Evolutionary conservation across 1,139 yeast species (phyloP).

Genomic region (Pichia sp.): DNA sequence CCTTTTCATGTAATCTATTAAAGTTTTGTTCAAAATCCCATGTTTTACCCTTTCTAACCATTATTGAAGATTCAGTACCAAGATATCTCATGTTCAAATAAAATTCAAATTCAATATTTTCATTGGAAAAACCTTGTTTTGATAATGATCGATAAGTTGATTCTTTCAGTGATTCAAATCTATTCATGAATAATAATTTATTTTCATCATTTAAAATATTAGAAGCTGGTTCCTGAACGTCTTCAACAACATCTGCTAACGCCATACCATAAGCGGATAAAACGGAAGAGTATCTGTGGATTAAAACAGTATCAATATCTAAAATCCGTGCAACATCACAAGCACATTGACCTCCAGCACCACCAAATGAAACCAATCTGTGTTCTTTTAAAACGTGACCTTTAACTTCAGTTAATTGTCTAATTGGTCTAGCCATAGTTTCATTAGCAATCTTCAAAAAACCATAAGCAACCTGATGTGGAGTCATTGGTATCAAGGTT

Average conservation of each 20-base stretch:
- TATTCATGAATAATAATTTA: constrained; percentile 26
- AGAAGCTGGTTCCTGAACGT: constrained; percentile 55
- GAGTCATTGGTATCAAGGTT: constrained; percentile 27
- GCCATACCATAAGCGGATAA: constrained; percentile 53
- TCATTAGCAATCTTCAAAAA: constrained; percentile 49
- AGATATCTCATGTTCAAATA: constrained; percentile 73
- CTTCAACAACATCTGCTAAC: constrained; percentile 53
- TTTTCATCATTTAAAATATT: constrained; percentile 30
- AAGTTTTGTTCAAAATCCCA: constrained; percentile 23
- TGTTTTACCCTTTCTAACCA: constrained; percentile 41
- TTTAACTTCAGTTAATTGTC: constrained; percentile 49
- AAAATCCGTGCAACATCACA: constrained; percentile 43
- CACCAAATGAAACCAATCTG: constrained; percentile 49
- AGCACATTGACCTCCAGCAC: constrained; percentile 54
- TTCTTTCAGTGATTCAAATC: constrained; percentile 32
- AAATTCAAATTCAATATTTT: constrained; percentile 39
- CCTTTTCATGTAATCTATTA: constrained; percentile 45
- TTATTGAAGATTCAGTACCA: constrained; percentile 82
- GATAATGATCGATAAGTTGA: constrained; percentile 34
- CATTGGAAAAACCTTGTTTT: constrained; percentile 41
- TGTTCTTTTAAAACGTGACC: constrained; percentile 42
- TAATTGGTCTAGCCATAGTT: constrained; percentile 51
- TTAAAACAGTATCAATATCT: constrained; percentile 40
- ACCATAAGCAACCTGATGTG: constrained; percentile 47
- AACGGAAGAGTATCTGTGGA: constrained; percentile 48